phyloP scores from a whole-genome alignment of 345 rosid genomes.

The Heritiera fomes region DNA sequence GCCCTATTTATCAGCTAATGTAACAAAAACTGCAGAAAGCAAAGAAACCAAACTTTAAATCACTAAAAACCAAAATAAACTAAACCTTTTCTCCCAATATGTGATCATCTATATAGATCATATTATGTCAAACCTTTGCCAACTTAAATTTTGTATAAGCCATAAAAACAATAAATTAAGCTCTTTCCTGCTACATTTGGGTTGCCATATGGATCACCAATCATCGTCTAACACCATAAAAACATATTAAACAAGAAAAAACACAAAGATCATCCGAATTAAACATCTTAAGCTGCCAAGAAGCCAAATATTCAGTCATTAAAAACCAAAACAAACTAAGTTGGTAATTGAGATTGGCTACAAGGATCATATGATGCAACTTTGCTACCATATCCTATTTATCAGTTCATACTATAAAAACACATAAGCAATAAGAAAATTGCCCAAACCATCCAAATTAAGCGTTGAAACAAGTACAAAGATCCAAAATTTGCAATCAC shows the following conservation, averaged over 20 bases:
- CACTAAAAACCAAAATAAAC: background rate
- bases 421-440: background rate
- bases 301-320: background rate
- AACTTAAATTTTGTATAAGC: background rate
- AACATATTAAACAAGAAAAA: background rate
- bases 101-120: background rate
- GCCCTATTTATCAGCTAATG: background rate
- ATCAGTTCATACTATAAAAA: background rate
- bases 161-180: background rate
- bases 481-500: background rate
- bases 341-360: background rate
- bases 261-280: background rate
- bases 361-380: background rate
- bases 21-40: background rate
- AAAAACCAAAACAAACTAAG: background rate
- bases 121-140: background rate
- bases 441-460: background rate
- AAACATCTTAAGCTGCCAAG: background rate
- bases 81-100: background rate
- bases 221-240: background rate
- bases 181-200: background rate
- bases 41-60: background rate
- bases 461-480: background rate
- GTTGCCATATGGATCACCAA: background rate
- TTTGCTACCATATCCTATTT: background rate